Percentiles rank a stretch among this genome's conserved stretches.
These are phyloP conservation scores for Adenanthera pavonina DNA, from an alignment of 306 rosid species.

Conservation along the genomic window DNA sequence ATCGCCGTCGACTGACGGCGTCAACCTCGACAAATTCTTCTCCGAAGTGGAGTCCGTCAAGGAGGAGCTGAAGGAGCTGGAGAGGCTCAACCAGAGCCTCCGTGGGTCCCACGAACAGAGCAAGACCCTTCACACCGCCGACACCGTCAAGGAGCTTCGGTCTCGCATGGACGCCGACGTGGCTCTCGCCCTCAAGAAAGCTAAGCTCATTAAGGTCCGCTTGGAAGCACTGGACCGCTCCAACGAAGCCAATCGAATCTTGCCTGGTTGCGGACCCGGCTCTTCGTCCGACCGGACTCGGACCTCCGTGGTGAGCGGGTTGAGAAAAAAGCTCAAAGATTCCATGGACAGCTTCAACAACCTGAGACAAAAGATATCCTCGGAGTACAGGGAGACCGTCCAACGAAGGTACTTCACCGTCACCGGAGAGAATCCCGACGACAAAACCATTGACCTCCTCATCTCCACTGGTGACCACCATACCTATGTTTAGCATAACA, in stretches of 20 bases:
- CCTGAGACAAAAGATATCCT: conserved; percentile 71
- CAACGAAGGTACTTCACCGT: conserved; percentile 87
- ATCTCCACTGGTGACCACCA: conserved; percentile 72
- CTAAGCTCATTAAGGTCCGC: conserved; percentile 68
- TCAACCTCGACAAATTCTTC: conserved; percentile 70
- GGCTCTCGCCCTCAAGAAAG: conserved; percentile 70
- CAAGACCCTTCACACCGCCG: conserved; percentile 76
- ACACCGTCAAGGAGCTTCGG: conserved; percentile 76
- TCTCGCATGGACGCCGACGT: conserved; percentile 89
- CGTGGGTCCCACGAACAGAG: conserved; percentile 62
- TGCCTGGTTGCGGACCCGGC: conserved; percentile 78
- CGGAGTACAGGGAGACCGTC: conserved; percentile 82
- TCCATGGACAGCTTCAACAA: conserved; percentile 81
- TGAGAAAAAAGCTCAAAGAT: conserved; percentile 75
- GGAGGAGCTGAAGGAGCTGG: conserved; percentile 78
- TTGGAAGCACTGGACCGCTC: conserved; percentile 82
- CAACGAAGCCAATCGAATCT: conserved; percentile 61
- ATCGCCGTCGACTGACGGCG: conserved; percentile 31
- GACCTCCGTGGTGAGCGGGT: conserved; percentile 69
- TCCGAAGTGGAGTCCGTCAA: conserved; percentile 73
- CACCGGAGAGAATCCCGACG: conserved; percentile 89
- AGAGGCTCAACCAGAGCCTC: conserved; percentile 56
- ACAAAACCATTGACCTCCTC: conserved; percentile 73
- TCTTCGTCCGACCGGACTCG: conserved; percentile 84
- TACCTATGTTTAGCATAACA: no score